phyloP scores from a whole-genome alignment of 306 rosid species.

The Glycine tomentella region DNA sequence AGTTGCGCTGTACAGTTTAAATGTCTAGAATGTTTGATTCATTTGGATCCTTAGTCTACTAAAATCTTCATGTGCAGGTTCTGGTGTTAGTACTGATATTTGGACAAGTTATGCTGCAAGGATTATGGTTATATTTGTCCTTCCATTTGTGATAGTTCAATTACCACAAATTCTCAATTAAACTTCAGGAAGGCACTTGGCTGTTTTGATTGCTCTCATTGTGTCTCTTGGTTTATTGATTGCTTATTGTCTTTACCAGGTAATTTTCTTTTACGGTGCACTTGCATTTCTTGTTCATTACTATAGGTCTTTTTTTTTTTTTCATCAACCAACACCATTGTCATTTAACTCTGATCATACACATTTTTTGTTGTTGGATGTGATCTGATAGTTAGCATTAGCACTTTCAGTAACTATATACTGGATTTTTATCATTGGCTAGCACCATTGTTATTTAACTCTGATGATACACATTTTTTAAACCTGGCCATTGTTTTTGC shows the following conservation, averaged over 20 bases:
- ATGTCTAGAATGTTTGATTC: constrained; percentile 26
- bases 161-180: too few relatives aligned
- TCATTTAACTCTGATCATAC: constrained; percentile 17
- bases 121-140: too few relatives aligned
- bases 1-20: constrained; percentile 11
- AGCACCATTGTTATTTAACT: too few relatives aligned
- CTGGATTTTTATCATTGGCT: constrained; percentile 15
- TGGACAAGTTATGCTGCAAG: too few relatives aligned
- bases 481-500: constrained; percentile 18
- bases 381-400: constrained; percentile 2
- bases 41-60: constrained; percentile 40
- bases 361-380: constrained; percentile 9
- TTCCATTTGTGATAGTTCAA: too few relatives aligned
- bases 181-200: too few relatives aligned
- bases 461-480: too few relatives aligned
- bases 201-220: constrained; percentile 81
- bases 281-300: not conserved
- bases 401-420: not conserved
- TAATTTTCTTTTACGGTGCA: constrained; percentile 39
- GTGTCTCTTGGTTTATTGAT: constrained; percentile 62
- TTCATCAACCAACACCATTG: not conserved
- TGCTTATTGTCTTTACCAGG: constrained; percentile 88
- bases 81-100: too few relatives aligned
- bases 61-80: too few relatives aligned
- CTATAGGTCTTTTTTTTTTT: not conserved